Base-by-base conservation (phyloP, 768 basidiomycete genomes). In the Lactarius trivialis region DNA sequence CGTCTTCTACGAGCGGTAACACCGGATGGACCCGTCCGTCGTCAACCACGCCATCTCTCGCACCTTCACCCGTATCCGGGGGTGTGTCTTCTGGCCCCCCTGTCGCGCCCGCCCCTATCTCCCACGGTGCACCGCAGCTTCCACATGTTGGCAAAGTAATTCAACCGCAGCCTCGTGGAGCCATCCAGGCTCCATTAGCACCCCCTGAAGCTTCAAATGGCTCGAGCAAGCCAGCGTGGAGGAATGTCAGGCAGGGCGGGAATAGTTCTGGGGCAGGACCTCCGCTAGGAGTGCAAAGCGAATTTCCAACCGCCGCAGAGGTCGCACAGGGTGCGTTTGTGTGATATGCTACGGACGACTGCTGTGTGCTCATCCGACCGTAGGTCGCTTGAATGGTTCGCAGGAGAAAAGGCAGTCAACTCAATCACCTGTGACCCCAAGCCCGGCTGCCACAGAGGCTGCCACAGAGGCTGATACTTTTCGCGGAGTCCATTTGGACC, bases 221-320 rank as follows among this genome's bases (percentile, higher is more conserved):
- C 28, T 60, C 61, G 17, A 60, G 69, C 30, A 90, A 85, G 70
- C 82, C 82, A 5, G 93, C 81, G 4, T 94, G 92, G 93, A 85
- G 84, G 24, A 84, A 81, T 72, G 70, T 86, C 63, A 82, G 78
- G 68, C 72, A 77, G 15, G 67, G 70, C 24, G 55, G 68, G 12
- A 63, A 68, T 37, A 39, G 59, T 58, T 60, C 37, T 24, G 63
- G 75, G 50, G 60, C 75, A 51, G 76, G 78, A 19, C 71, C 75
- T 3, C 81, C 85, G 49, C 73, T 76, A 55, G 73, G 76, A 26
- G 73, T 75, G 49, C 73, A 77, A 41, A 81, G 76, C 60, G 95
- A 98, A 66, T 99, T 99, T 71, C 97, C 97, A 7, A 99, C 97
- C 6, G 94, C 96, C 51, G 93, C 92, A 39, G 97, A 99, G 77